Evolutionary conservation across 306 rosid genomes (phyloP).

Genomic region (Casuarina equisetifolia): DNA sequence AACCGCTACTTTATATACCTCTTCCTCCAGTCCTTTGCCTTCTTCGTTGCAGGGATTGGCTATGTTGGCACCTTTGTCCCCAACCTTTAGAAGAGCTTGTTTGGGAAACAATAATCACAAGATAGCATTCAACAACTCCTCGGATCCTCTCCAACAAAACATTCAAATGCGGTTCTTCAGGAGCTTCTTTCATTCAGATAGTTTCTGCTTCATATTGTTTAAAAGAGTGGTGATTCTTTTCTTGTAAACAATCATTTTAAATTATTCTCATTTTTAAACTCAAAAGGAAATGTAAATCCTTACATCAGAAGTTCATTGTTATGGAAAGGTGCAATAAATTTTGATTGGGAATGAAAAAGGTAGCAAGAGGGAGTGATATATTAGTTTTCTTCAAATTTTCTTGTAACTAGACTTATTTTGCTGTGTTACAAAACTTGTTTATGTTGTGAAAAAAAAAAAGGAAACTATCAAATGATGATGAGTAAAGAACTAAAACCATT

Average conservation of each 20-base stretch:
- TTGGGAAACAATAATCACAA: slow-evolving; percentile 7
- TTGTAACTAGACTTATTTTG: too few species aligned
- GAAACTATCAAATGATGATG: too few species aligned
- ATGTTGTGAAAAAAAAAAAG: too few species aligned
- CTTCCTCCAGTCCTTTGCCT: slow-evolving; percentile 79
- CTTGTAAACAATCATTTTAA: background rate
- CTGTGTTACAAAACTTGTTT: too few species aligned
- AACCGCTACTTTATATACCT: slow-evolving; percentile 77
- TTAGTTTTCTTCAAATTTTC: too few species aligned
- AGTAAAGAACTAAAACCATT: too few species aligned
- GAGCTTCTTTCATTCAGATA: slow-evolving; percentile 20
- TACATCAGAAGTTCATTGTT: background rate
- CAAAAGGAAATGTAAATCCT: background rate
- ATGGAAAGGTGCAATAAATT: too few species aligned
- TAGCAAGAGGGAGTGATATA: too few species aligned
- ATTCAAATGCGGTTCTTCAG: slow-evolving; percentile 25
- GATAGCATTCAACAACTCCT: slow-evolving; percentile 9
- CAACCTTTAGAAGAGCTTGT: slow-evolving; percentile 38
- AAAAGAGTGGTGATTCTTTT: background rate
- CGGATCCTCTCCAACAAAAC: slow-evolving; percentile 22
- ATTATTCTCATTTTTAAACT: background rate
- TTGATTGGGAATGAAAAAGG: too few species aligned
- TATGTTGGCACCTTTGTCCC: slow-evolving; percentile 78
- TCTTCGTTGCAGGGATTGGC: slow-evolving; percentile 86
- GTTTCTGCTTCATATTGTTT: slow-evolving; percentile 19